Base-by-base conservation (phyloP, 192 early-diverging fungal genomes). In the Entomortierella lignicola region DNA sequence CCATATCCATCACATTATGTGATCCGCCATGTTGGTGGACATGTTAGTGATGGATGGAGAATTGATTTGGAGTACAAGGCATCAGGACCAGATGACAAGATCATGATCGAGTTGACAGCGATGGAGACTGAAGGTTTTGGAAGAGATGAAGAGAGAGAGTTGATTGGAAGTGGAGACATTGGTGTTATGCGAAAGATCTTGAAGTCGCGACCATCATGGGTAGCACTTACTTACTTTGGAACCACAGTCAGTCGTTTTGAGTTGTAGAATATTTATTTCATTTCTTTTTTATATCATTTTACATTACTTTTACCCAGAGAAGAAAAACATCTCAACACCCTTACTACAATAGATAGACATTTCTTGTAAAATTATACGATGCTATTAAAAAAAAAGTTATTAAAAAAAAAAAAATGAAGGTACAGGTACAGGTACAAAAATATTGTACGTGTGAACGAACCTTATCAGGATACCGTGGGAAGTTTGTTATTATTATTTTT, bases 61-160 rank as follows among this genome's bases (percentile, higher is more conserved):
- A 50, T 87, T 23, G 82, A 85, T 29, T 37, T 87, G 42, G 60
- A 74, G 17, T 72, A 85, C 26, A 69, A 69, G 26, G 86, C 85
- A 11, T 48, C 54, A 4, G 66, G 74, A 25, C 84, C 82, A 10
- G 82, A 87, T 15, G 68, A 81, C 43, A 82, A 77, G 50, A 42
- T 87, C 65, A 73, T 65, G 62, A 56, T 84, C 31, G 84, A 87
- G 59, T 66, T 87, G 44, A 87, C 86, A 11, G 84, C 84, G 21
- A 66, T 87, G 72, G 86, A 87, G 53, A 85, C 68, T 1, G 86
- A 87, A 64, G 75, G 66, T 0, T 87, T 85, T 75, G 82, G 82
- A 29, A 64, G 60, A 30, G 63, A 75, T 64, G 65, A 63, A 21
- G 82, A 83, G 43, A 75, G 85, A 37, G 80, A 85, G 52, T 43